These are phyloP conservation scores for Symbiodinium pilosum DNA, from an alignment of 73 alveolate species.

Conservation along the genomic window DNA sequence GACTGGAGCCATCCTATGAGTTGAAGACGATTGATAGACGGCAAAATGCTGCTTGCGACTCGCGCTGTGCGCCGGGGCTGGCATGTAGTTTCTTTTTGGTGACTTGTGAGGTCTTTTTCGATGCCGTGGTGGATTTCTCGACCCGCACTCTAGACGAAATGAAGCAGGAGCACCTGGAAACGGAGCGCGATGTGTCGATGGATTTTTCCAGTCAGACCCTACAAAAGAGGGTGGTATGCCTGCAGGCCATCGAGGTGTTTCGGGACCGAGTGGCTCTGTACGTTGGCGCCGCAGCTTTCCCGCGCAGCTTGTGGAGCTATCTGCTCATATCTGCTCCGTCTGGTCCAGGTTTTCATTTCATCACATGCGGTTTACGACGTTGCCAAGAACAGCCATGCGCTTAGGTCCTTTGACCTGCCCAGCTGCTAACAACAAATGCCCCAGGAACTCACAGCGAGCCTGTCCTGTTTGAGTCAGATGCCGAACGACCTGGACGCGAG, in stretches of 20 bases:
- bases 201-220: not conserved
- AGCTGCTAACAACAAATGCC: not conserved
- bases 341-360: not conserved
- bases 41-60: not conserved
- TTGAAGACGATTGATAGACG: too few species aligned
- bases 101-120: constrained; percentile 14
- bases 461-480: constrained; percentile 41
- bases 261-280: not conserved
- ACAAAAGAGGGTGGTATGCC: too few species aligned
- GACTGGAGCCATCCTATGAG: too few species aligned
- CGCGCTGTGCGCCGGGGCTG: not conserved
- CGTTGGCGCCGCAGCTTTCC: not conserved
- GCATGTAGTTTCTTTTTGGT: not conserved
- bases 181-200: not conserved
- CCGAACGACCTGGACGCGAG: constrained; percentile 86
- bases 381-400: constrained; percentile 35
- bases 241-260: not conserved
- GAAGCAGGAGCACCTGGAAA: constrained; percentile 40
- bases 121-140: constrained; percentile 77
- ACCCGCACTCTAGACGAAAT: constrained; percentile 48
- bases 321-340: too few species aligned
- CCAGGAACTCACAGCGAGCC: constrained; percentile 5
- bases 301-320: too few species aligned
- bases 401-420: not conserved
- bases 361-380: constrained; percentile 94